Evolutionary conservation across 257 asterid genomes (phyloP), one percentile per base, ranked within the genome.

Genomic region (Primulina tabacum): DNA sequence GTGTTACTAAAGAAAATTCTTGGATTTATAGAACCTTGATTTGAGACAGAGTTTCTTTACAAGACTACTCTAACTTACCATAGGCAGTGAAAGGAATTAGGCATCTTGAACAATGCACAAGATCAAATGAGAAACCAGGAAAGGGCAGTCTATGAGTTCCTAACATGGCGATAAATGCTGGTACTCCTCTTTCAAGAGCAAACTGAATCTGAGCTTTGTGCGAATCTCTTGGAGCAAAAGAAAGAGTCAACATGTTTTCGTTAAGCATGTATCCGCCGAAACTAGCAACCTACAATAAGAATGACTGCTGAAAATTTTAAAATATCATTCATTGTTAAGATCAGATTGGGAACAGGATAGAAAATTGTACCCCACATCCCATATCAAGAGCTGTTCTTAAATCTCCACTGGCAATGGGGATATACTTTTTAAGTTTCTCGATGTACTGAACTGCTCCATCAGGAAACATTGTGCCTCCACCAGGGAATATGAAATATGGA

Each of bases 181-280:
- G 98, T 64, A 94, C 18, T 76, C 99, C 98, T 83, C 98, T 84
- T 80, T 94, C 99, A 83, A 94, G 72, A 56, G 98, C 99, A 76
- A 94, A 94, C 73, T 94, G 99, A 81, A 94, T 91, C 74, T 94
- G 97, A 61, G 96, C 78, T 83, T 91, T 91, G 82, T 89, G 97
- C 17, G 98, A 94, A 87, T 91, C 99, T 78, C 96, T 89, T 55
- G 99, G 98, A 71, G 97, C 99, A 78, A 94, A 91, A 60, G 99
- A 91, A 71, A 94, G 92, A 24, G 98, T 77, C 62, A 91, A 75
- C 56, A 94, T 85, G 73, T 79, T 90, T 72, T 94, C 99, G 12
- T 82, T 74, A 50, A 91, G 94, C 80, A 94, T 86, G 87, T 81
- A 88, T 10, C 99, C 98, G 66, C 99, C 99, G 62, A 94, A 94